Percentiles rank a stretch among this genome's conserved stretches.
Evolutionary conservation across 805 yeast species (phyloP).

Genomic region (Candida xiaguanensis): DNA sequence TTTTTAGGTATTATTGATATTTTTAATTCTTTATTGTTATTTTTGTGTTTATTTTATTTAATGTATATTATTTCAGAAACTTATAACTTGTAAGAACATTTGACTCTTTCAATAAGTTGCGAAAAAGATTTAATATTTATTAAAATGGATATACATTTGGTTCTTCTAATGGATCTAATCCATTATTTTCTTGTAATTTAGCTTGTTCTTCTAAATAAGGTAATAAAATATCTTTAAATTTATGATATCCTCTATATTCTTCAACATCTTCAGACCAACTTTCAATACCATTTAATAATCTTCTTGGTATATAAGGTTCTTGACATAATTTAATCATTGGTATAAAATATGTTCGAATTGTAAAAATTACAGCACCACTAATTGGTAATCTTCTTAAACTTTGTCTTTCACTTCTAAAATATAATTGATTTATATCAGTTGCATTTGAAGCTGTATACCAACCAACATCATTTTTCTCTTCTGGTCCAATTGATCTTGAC

Average conservation of each 20-base stretch:
- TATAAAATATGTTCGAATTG: conserved; percentile 60
- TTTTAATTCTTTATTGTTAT: conserved; percentile 7
- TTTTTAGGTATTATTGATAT: conserved; percentile 7
- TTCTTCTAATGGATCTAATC: conserved; percentile 38
- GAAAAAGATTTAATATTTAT: no score
- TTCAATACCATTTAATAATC: conserved; percentile 54
- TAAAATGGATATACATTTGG: conserved; percentile 42
- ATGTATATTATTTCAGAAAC: conserved; percentile 5
- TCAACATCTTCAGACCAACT: conserved; percentile 61
- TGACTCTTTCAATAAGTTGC: no score
- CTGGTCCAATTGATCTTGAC: conserved; percentile 63
- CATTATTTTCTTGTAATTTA: conserved; percentile 43
- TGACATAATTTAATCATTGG: conserved; percentile 51
- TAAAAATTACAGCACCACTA: conserved; percentile 55
- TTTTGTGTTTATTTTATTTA: conserved; percentile 8
- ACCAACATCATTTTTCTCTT: conserved; percentile 48
- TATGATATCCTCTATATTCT: conserved; percentile 56
- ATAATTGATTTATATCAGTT: conserved; percentile 40
- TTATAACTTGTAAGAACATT: no score
- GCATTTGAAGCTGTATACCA: conserved; percentile 63
- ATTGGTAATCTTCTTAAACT: conserved; percentile 58
- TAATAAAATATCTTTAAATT: conserved; percentile 48
- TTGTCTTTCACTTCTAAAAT: conserved; percentile 64
- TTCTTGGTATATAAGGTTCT: conserved; percentile 60
- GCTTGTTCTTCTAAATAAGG: conserved; percentile 53